Conservation (phyloP, 352 stramenopile species). For the Phytophthora kernoviae region DNA sequence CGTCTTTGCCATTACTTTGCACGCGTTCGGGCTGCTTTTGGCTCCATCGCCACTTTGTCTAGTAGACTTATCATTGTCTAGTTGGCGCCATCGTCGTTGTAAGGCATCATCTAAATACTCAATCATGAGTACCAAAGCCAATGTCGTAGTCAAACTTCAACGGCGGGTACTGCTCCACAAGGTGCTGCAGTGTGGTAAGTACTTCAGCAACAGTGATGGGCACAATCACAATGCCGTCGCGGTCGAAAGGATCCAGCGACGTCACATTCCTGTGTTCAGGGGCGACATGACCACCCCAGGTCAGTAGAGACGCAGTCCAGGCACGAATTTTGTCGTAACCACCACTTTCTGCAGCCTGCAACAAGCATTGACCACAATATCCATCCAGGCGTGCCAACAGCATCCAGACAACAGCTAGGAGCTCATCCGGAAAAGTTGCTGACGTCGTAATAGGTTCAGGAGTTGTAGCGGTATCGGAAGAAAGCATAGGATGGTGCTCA, state of each 20-base stretch:
- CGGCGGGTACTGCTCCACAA: slow-evolving; percentile 62
- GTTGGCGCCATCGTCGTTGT: slow-evolving; percentile 51
- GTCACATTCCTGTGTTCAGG: slow-evolving; percentile 30
- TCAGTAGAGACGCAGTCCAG: slow-evolving; percentile 75
- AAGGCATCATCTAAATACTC: slow-evolving; percentile 80
- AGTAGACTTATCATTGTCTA: slow-evolving; percentile 30
- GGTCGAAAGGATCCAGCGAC: slow-evolving; percentile 70
- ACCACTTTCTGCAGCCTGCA: slow-evolving; percentile 76
- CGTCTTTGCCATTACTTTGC: neutral
- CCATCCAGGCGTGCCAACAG: slow-evolving; percentile 77
- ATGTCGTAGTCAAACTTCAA: slow-evolving; percentile 82
- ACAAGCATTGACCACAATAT: slow-evolving; percentile 81
- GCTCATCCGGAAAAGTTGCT: slow-evolving; percentile 59
- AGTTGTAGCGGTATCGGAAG: slow-evolving; percentile 14
- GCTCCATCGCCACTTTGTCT: slow-evolving; percentile 11
- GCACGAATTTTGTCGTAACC: slow-evolving; percentile 82
- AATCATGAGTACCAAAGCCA: slow-evolving; percentile 70
- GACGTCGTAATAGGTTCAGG: slow-evolving; percentile 23
- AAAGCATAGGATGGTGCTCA: slow-evolving; percentile 34
- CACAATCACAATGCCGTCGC: slow-evolving; percentile 68
- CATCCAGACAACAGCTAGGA: slow-evolving; percentile 86
- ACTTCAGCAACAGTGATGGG: slow-evolving; percentile 65
- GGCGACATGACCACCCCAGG: slow-evolving; percentile 69
- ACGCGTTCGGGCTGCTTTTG: slow-evolving; percentile 6
- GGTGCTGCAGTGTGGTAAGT: slow-evolving; percentile 50